Base-by-base conservation (phyloP, 2,329 filamentous ascomycete genomes). In the Fusarium pseudoanthophilum region DNA sequence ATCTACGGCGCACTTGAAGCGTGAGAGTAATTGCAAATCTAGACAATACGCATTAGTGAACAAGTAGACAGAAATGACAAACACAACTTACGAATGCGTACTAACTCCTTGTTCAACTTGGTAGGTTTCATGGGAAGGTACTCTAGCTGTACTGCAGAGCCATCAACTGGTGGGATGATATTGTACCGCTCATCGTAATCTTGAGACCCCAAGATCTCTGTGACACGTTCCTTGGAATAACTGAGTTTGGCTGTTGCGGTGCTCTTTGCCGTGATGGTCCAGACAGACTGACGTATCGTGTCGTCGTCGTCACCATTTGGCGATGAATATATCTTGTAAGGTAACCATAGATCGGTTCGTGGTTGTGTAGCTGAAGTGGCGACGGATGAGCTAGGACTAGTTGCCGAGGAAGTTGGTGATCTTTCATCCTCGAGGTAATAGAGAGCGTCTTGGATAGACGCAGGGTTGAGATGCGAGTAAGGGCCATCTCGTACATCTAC, bases 1-100 rank as follows among this genome's bases (percentile, higher is more conserved):
- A 63, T 88, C 86, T 5, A 89, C 78, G 11, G 84, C 86, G 6
- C 84, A 83, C 59, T 86, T 87, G 80, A 88, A 88, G 32, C 85
- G 86, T 21, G 83, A 85, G 16, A 88, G 78, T 13, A 88, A 78
- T 59, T 85, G 84, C 37, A 87, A 76, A 53, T 86, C 87, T 88
- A 36, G 15, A n/a, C 2, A 11, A 30, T 4, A 61, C n/a, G 40
- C 8, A 26, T 62, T 16, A 64, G 43, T 26, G 20, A 18, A 42
- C 4, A 34, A 34, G 11, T 3, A 36, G 21, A 24, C 8, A 28
- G 18, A 28, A 10, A 7, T 40, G 11, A n/a, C 9, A 52, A 26
- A 36, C n/a, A 64, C 83, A 73, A 52, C 49, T 36, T 80, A 88
- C 86, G 86, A 32, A 84, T 82, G 55, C 83, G 80, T 24, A 87